Evolutionary conservation across 345 rosid genomes (phyloP).

Genomic region (Populus pruinosa): DNA sequence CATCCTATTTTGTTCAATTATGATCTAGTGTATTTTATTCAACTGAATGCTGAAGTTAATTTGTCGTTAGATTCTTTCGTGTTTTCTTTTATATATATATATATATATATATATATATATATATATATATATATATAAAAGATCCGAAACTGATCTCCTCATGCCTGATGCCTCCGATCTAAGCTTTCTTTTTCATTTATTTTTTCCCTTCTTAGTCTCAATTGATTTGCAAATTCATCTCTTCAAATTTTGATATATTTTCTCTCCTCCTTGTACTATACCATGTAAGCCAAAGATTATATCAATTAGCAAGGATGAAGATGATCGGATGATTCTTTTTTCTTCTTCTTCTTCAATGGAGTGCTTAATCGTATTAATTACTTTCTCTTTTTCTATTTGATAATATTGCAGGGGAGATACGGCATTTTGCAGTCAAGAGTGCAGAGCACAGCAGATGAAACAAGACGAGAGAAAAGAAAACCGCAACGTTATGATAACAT

Average conservation of each 20-base stretch:
- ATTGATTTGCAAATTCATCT: background rate
- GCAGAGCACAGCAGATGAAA: slow-evolving; percentile 75
- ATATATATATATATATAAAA: too few species aligned
- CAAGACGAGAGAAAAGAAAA: slow-evolving; percentile 55
- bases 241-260: background rate
- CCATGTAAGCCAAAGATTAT: background rate
- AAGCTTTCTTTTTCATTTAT: background rate
- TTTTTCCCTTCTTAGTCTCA: background rate
- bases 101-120: too few species aligned
- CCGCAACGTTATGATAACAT: slow-evolving; percentile 10
- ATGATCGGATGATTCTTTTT: too few species aligned
- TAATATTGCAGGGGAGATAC: slow-evolving; percentile 58
- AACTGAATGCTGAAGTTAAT: background rate
- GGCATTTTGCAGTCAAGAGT: slow-evolving; percentile 80
- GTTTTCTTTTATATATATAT: background rate
- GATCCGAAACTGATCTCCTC: background rate
- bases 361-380: background rate
- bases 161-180: background rate
- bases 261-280: background rate
- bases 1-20: background rate
- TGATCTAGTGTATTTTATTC: background rate
- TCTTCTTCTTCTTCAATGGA: background rate
- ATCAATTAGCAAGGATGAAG: background rate
- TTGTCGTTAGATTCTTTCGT: background rate
- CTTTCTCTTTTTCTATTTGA: background rate